Conservation (phyloP, 805 yeast species). For the Phaffomyces antillensis region DNA sequence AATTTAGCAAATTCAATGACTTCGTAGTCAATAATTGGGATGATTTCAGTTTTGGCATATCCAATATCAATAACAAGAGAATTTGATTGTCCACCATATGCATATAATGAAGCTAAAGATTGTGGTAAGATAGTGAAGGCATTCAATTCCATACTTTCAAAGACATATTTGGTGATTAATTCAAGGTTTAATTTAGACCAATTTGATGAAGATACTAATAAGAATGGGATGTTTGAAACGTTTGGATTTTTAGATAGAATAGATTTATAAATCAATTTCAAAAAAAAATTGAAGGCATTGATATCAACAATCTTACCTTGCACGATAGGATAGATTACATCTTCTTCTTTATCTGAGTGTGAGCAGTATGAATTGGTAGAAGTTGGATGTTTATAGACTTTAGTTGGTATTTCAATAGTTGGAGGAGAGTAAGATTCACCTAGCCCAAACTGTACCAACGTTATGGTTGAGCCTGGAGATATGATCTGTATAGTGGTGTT, state of each 20-base stretch:
- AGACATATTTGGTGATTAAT: slow-evolving; percentile 60
- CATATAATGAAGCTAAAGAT: slow-evolving; percentile 64
- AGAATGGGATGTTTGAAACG: slow-evolving; percentile 53
- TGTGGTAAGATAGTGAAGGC: slow-evolving; percentile 66
- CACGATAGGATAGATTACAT: slow-evolving; percentile 54
- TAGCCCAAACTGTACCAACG: slow-evolving; percentile 75
- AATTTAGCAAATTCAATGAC: slow-evolving; percentile 48
- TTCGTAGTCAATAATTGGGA: slow-evolving; percentile 73
- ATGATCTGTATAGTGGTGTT: slow-evolving; percentile 33
- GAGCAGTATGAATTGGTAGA: slow-evolving; percentile 27
- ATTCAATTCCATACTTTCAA: slow-evolving; percentile 65
- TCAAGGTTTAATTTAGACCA: slow-evolving; percentile 73
- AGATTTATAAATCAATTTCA: slow-evolving; percentile 41
- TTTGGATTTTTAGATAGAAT: slow-evolving; percentile 27
- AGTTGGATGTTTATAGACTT: slow-evolving; percentile 46
- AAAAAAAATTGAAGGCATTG: slow-evolving; percentile 60
- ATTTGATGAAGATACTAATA: slow-evolving; percentile 54
- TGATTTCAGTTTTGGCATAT: slow-evolving; percentile 61
- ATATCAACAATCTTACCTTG: slow-evolving; percentile 60
- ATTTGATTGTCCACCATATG: slow-evolving; percentile 59
- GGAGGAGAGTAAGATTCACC: slow-evolving; percentile 72
- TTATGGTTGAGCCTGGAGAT: slow-evolving; percentile 71
- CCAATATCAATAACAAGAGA: slow-evolving; percentile 81
- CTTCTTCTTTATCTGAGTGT: slow-evolving; percentile 26
- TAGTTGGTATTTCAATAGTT: slow-evolving; percentile 66